Evolutionary conservation across 441 rosid species (phyloP), one percentile per base, ranked within the genome.

Genomic region (Metrosideros polymorpha): DNA sequence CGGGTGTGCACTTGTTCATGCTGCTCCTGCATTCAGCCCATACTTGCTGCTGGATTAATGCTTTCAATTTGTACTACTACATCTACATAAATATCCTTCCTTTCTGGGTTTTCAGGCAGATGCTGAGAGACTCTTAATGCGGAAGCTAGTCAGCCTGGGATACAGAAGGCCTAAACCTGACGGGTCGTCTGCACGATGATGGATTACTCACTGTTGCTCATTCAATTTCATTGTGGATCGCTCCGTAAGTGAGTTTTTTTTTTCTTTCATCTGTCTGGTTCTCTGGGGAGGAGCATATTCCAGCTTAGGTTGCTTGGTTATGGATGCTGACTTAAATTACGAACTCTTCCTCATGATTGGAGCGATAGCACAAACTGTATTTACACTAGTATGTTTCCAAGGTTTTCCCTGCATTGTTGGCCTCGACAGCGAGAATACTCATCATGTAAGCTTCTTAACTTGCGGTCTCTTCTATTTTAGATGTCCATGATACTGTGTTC

Each of bases 101-200:
- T 43, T 54, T 77, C n/a, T 89, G 84, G 55, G 66, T 53, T 88
- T 89, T 55, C 88, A 97, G 99, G 96, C 94, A 35, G 93, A 91
- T 90, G 98, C 97, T 7, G 97, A 96, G 93, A 95, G 89, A 89
- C 93, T 90, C 79, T 87, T 97, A 92, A 90, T 95, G 27, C 90
- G 92, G 90, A 96, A 96, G 95, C 92, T 97, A 57, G 93, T 91
- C 55, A 71, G 88, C 88, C 90, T 95, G 90, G 97, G 98, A 17
- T 92, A 95, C 90, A 88, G 92, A n/a, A 89, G 88, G 92, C 90
- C 92, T 45, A 93, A 88, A 87, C 89, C 89, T 84, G 45, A 89
- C 56, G 85, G 89, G 10, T 43, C 55, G 5, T 82, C 82, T 57
- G 42, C 13, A 24, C 52, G 57, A 83, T 83, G 61, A 52, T 51